Base-by-base conservation (phyloP, 2,329 filamentous ascomycete species). In the Pseudogymnoascus sp. region DNA sequence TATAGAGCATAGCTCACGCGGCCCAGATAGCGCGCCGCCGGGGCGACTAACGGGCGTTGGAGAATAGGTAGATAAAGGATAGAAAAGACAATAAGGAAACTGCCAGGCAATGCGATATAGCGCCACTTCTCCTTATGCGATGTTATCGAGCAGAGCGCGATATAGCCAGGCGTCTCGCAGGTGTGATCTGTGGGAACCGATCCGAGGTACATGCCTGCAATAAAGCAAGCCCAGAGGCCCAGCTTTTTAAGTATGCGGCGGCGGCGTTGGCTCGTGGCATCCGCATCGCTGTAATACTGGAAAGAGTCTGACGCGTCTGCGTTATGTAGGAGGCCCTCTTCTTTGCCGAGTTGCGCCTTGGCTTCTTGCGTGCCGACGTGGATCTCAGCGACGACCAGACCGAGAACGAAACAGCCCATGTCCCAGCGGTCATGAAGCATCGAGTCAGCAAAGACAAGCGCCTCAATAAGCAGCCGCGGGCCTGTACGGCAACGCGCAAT, bases 1-100 rank as follows among this genome's bases (percentile, higher is more conserved):
- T 88, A 88, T 8, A 88, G 73, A 1, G 81, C 76, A 68, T 81
- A 88, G 0, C 83, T 86, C 60, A 87, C 77, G 53, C 80, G 78
- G 0, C 84, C 85, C 2, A 88, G 76, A 63, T 85, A 85, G 67
- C 85, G 84, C 28, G 47, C 47, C 47, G 28, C 25, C 47, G 47
- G 47, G 47, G 28, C n/a, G 28, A 53, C 47, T 33, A 53, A 53
- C 28, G 47, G 47, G 28, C 47, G 47, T 33, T 53, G 47, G 12
- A 53, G 47, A 53, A 53, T 14, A 35, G 47, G 47, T 9, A 53
- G 47, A 14, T 53, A 53, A 15, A 53, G 15, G 6, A 53, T 53
- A n/a, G n/a, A n/a, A 5, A 53, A 12, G 12, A 53, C 14, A 6
- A 53, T 53, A 8, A 53, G 47, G 47, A 53, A 53, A 20, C 47